Conservation (phyloP, 139 green algal species). For the Protoeuglena noctilucae region DNA sequence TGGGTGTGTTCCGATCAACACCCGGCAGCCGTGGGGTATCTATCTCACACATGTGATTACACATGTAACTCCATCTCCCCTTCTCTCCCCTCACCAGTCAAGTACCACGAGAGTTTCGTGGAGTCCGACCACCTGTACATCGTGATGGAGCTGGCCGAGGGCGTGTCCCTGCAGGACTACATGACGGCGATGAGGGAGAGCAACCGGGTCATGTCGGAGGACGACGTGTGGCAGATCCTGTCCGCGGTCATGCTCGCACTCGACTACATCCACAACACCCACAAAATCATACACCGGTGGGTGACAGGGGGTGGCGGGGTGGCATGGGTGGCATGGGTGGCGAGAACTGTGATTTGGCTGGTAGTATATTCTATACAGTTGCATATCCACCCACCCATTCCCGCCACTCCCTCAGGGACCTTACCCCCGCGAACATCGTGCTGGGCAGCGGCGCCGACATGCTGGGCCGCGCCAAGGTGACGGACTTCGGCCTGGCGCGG, state of each 20-base stretch:
- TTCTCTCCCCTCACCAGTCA: too few species aligned
- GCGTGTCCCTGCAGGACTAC: neutral
- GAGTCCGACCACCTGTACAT: neutral
- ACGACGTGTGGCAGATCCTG: slow-evolving; percentile 4
- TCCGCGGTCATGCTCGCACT: neutral
- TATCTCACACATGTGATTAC: too few species aligned
- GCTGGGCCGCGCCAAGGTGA: slow-evolving; percentile 3
- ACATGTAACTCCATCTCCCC: too few species aligned
- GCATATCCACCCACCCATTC: too few species aligned
- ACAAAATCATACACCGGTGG: slow-evolving; percentile 1
- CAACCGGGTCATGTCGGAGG: neutral
- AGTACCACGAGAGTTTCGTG: slow-evolving; percentile 6
- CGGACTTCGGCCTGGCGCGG: slow-evolving; percentile 4
- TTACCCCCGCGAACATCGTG: slow-evolving; percentile 8
- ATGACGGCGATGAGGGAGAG: slow-evolving; percentile 1
- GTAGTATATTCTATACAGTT: too few species aligned
- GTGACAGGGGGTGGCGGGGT: too few species aligned
- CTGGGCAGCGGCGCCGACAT: neutral
- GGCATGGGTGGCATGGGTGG: too few species aligned
- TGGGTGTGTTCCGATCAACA: too few species aligned
- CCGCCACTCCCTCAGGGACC: too few species aligned
- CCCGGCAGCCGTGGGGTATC: too few species aligned
- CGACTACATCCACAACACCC: slow-evolving; percentile 2
- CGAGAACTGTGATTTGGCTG: too few species aligned
- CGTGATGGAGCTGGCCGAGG: slow-evolving; percentile 2